These are phyloP conservation scores for Penicillium crystallinum DNA, from an alignment of 495 filamentous ascomycete genomes.

Conservation along the genomic window DNA sequence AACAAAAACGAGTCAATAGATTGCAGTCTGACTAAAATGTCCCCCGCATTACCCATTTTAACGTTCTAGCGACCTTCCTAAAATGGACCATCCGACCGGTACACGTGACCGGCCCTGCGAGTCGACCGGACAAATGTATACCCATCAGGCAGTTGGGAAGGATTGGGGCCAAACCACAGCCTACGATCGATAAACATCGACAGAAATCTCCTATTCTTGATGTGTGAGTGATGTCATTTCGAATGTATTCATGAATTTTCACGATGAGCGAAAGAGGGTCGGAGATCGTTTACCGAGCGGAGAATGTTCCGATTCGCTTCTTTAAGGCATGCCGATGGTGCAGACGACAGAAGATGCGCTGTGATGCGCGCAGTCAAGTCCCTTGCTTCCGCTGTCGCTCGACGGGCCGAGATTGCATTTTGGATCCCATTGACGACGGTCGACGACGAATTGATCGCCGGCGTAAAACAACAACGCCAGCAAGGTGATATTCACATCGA, in stretches of 20 bases:
- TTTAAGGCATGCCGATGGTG: slow-evolving; percentile 44
- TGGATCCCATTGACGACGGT: slow-evolving; percentile 35
- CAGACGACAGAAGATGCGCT: slow-evolving; percentile 40
- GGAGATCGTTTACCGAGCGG: slow-evolving; percentile 33
- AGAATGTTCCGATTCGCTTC: slow-evolving; percentile 31
- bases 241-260: background rate
- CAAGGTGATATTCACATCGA: slow-evolving; percentile 11
- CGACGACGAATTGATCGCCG: slow-evolving; percentile 26
- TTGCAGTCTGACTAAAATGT: too few relatives aligned
- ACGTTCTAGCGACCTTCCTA: background rate
- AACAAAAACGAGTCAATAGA: too few relatives aligned
- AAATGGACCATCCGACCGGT: background rate
- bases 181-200: background rate
- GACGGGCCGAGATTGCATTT: slow-evolving; percentile 35
- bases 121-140: background rate
- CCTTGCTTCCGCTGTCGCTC: slow-evolving; percentile 39
- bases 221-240: background rate
- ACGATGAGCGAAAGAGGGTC: slow-evolving; percentile 29
- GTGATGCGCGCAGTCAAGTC: slow-evolving; percentile 38
- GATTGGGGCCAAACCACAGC: background rate
- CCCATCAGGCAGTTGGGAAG: background rate
- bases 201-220: background rate
- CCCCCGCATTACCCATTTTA: too few relatives aligned
- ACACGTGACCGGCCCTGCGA: background rate
- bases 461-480: slow-evolving; percentile 22